A percentile compares a stretch with the other conserved stretches of the same genome.
Conservation (phyloP, 2,329 filamentous ascomycete genomes). For the Hypoxylon sp. region DNA sequence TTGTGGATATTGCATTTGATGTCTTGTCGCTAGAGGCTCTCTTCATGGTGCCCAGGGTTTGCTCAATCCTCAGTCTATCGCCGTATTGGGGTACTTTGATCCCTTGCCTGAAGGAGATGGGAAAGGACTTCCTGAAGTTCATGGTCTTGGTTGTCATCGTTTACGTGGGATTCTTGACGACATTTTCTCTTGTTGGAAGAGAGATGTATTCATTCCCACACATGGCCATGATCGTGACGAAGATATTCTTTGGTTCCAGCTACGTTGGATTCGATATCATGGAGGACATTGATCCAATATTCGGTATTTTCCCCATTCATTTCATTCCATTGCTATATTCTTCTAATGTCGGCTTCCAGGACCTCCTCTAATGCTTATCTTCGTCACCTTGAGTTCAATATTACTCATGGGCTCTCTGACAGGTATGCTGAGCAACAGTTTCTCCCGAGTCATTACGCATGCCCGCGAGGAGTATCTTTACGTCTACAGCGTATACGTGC, state of each 20-base stretch:
- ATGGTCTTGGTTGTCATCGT: constrained; percentile 82
- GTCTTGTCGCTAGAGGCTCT: constrained; percentile 90
- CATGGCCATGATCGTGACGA: constrained; percentile 82
- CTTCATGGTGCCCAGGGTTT: constrained; percentile 90
- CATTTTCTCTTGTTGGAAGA: constrained; percentile 82
- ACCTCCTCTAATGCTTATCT: constrained; percentile 75
- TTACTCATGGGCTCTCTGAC: constrained; percentile 83
- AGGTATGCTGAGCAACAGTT: constrained; percentile 81
- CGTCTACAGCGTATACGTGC: constrained; percentile 75
- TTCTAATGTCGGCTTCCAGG: constrained; percentile 49
- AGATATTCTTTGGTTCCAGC: constrained; percentile 84
- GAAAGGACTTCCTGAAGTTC: constrained; percentile 85
- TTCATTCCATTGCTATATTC: not conserved
- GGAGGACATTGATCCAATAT: constrained; percentile 69
- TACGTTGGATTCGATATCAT: constrained; percentile 80
- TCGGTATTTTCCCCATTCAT: constrained; percentile 52
- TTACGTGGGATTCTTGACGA: constrained; percentile 90
- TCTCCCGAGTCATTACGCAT: constrained; percentile 73
- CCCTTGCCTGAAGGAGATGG: constrained; percentile 93
- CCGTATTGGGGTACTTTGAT: constrained; percentile 93
- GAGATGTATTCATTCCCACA: constrained; percentile 72
- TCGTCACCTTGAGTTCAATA: constrained; percentile 82
- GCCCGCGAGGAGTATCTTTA: constrained; percentile 83
- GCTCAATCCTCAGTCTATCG: constrained; percentile 86
- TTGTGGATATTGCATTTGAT: constrained; percentile 87